Evolutionary conservation across 2,329 filamentous ascomycete genomes (phyloP).

Genomic region (Cercospora sp.): DNA sequence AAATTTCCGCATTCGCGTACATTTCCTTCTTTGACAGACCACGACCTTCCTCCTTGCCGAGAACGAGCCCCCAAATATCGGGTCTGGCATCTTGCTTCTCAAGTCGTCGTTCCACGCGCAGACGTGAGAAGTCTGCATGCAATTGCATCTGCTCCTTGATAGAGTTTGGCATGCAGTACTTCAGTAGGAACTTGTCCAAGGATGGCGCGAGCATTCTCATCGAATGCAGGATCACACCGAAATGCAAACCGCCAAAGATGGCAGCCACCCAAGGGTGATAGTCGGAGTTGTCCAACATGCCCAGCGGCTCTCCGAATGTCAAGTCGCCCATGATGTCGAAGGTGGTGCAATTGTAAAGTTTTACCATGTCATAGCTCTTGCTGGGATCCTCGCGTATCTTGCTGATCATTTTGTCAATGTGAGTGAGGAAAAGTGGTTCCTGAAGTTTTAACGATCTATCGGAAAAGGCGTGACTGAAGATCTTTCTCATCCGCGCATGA

Average conservation of each 20-base stretch:
- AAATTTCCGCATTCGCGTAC: constrained; percentile 34
- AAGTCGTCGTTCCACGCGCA: constrained; percentile 19
- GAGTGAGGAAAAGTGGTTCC: constrained; percentile 42
- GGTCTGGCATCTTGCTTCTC: constrained; percentile 23
- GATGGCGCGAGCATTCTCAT: constrained; percentile 14
- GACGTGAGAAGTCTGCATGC: constrained; percentile 15
- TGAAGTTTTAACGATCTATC: constrained; percentile 44
- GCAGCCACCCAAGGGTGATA: constrained; percentile 41
- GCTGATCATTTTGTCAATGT: constrained; percentile 45
- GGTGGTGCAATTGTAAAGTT: constrained; percentile 37
- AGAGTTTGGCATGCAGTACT: constrained; percentile 9
- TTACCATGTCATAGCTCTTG: constrained; percentile 29
- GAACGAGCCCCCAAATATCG: constrained; percentile 27
- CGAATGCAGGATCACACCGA: constrained; percentile 14
- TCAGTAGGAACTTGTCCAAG: constrained; percentile 10
- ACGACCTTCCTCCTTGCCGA: constrained; percentile 23
- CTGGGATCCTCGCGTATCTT: constrained; percentile 39
- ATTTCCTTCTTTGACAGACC: constrained; percentile 36
- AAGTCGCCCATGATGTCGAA: constrained; percentile 38
- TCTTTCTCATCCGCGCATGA: constrained; percentile 43
- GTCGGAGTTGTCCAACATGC: constrained; percentile 32
- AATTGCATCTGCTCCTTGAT: constrained; percentile 10
- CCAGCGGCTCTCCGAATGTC: constrained; percentile 39
- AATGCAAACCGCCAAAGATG: constrained; percentile 13
- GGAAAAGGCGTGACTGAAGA: constrained; percentile 45